These are phyloP conservation scores for Parachaetomium inaequale DNA, from an alignment of 495 filamentous ascomycete genomes.

Conservation along the genomic window DNA sequence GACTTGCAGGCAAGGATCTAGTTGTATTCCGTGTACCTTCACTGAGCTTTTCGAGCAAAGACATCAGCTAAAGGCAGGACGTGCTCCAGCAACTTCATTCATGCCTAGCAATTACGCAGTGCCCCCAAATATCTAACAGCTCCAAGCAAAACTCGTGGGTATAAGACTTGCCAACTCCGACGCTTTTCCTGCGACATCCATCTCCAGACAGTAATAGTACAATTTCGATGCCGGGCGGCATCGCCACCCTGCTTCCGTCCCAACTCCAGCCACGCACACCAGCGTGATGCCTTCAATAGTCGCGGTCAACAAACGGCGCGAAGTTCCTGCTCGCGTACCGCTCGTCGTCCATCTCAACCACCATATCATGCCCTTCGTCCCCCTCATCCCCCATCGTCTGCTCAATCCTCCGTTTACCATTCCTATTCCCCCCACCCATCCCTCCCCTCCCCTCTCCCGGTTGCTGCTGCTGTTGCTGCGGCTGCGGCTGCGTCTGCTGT, in stretches of 20 bases:
- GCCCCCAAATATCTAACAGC: neutral
- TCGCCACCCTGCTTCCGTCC: neutral
- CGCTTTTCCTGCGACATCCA: neutral
- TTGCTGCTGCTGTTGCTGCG: too few species aligned
- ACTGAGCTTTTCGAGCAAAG: too few species aligned
- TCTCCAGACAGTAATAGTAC: neutral
- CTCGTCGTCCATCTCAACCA: conserved; percentile 11
- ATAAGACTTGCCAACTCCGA: neutral
- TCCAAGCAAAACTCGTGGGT: neutral
- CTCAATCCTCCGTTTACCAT: conserved; percentile 13
- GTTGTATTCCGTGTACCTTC: too few species aligned
- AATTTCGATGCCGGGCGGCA: neutral
- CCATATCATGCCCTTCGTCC: neutral
- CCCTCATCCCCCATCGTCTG: conserved; percentile 3
- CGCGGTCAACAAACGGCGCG: conserved; percentile 15
- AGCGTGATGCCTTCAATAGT: neutral
- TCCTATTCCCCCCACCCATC: neutral
- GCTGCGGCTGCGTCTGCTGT: neutral
- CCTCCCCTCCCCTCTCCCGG: neutral
- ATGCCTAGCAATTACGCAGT: too few species aligned
- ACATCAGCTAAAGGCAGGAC: too few species aligned
- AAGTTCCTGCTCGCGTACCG: conserved; percentile 14
- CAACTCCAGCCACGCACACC: neutral
- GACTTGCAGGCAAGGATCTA: too few species aligned
- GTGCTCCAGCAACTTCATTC: too few species aligned